Evolutionary conservation across 306 rosid species (phyloP), one percentile per base, ranked within the genome.

Genomic region (Glycine tomentella): DNA sequence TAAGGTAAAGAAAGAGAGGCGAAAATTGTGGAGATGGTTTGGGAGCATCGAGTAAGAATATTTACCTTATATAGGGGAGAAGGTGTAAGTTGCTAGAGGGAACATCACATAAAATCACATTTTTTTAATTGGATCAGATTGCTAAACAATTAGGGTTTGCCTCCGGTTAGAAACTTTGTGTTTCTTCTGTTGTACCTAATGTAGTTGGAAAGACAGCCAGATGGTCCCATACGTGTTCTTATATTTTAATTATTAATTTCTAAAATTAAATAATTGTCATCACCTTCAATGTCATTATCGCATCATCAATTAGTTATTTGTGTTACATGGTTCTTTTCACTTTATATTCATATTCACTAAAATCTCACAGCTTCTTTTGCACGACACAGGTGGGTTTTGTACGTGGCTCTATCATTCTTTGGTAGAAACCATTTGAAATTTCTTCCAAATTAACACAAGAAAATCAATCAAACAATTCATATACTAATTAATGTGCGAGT

Each of bases 121-220:
- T 36, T 12, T 14, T 38, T 40, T 40, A 40, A 65, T 65, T n/a
- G 50, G 71, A 65, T 38, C 44, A 31, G 68, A 62, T 12, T 33
- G 44, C 9, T 59, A 64, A 64, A 63, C 69, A 63, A 36, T 12
- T 0, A 6, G 46, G n/a, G 9, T 64, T 64, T 64, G 69, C 46
- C 48, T 34, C 69, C 1, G 5, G 20, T 64, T 65, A 38, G 49
- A 65, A 65, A 38, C 71, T 65, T 38, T 65, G 49, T 65, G 50
- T n/a, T 7, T 38, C 50, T 65, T 65, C 71, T 65, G 71, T 65
- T 65, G 6, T n/a, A 65, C 71, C 71, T 65, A 65, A 65, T 65
- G 31, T 65, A 65, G 71, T 65, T 65, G 71, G 71, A 40, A 65
- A 36, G 71, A 65, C 50, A 65, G 48, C 50, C 5, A 3, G 25